Base-by-base conservation (phyloP, 352 stramenopile genomes). In the Phytophthora macrochlamydospora region DNA sequence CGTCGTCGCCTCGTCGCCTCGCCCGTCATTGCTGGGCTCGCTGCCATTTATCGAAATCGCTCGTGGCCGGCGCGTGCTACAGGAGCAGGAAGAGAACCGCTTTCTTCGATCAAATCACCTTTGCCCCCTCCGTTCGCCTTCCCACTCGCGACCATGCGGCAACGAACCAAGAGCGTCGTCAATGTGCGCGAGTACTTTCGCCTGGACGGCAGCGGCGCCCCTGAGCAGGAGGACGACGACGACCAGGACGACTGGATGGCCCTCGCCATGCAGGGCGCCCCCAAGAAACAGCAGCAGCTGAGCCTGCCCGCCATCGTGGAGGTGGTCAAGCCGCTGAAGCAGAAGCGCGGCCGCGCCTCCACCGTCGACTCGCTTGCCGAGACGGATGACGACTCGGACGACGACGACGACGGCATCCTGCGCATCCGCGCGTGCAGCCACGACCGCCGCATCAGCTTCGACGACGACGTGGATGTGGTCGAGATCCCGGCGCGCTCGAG, bases 151-250 rank as follows among this genome's bases (percentile, higher is more conserved):
- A 49, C 38, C 38, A 93, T 93, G 85, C 78, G 85, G 32, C 81
- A 85, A 52, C 83, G 85, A 30, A 92, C 85, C 45, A 85, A 84
- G 69, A 89, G 77, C 62, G 80, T 93, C 11, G 79, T 90, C 44
- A 91, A 75, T 62, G 73, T 85, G 44, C 65, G 76, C 71, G 85
- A 93, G 56, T 93, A 93, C 67, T 93, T 93, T 63, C 74, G 81
- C 53, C 71, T 75, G 45, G 80, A 86, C 67, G 77, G 69, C 60
- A 78, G 59, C 64, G 70, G 73, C 54, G 76, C 65, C 29, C 68
- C 83, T 42, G 72, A 80, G 42, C 65, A 80, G 61, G 71, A 82
- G 18, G 62, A 70, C 49, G 71, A 80, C 44, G 67, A 73, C 51
- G 75, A 88, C 44, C 69, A 80, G 12, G 80, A 90, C 49, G 72